phyloP scores from a whole-genome alignment of 805 yeast species.

The Saccharomycopsis guyanensis region DNA sequence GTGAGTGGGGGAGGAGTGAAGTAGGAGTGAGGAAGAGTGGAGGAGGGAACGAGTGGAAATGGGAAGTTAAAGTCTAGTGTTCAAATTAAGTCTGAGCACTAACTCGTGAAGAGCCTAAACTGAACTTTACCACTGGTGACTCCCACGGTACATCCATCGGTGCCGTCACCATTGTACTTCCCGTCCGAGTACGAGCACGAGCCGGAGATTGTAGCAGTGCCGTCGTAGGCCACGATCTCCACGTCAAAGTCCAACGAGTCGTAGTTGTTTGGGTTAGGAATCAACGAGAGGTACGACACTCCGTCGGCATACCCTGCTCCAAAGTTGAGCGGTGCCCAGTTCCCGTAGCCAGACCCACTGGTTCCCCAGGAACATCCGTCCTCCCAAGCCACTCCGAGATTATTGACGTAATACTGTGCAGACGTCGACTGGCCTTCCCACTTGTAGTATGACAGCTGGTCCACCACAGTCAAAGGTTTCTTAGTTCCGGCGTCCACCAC shows the following conservation, averaged over 20 bases:
- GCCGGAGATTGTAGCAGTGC: constrained; percentile 58
- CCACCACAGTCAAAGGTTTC: constrained; percentile 51
- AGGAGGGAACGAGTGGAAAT: too few species aligned
- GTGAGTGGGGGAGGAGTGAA: too few species aligned
- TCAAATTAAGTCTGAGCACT: too few species aligned
- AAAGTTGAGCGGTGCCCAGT: constrained; percentile 80
- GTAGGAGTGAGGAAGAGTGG: too few species aligned
- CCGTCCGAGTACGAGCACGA: constrained; percentile 79
- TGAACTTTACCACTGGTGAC: constrained; percentile 78
- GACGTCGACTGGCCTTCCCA: constrained; percentile 63
- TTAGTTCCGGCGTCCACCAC: constrained; percentile 45
- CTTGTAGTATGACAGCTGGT: constrained; percentile 47
- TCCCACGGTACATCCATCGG: constrained; percentile 91
- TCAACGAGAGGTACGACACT: constrained; percentile 75
- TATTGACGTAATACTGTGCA: constrained; percentile 68
- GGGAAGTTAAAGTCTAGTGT: too few species aligned
- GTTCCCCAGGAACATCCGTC: constrained; percentile 72
- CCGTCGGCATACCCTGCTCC: constrained; percentile 80
- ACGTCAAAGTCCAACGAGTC: constrained; percentile 64
- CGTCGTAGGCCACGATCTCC: constrained; percentile 67
- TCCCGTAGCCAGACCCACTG: constrained; percentile 52
- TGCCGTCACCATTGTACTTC: constrained; percentile 51
- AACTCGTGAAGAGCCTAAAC: constrained; percentile 30
- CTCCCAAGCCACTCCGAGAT: constrained; percentile 62
- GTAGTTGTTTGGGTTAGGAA: constrained; percentile 89